These are phyloP conservation scores for Ceratocystis cubensis DNA, from an alignment of 2,329 filamentous ascomycete species.

Conservation along the genomic window DNA sequence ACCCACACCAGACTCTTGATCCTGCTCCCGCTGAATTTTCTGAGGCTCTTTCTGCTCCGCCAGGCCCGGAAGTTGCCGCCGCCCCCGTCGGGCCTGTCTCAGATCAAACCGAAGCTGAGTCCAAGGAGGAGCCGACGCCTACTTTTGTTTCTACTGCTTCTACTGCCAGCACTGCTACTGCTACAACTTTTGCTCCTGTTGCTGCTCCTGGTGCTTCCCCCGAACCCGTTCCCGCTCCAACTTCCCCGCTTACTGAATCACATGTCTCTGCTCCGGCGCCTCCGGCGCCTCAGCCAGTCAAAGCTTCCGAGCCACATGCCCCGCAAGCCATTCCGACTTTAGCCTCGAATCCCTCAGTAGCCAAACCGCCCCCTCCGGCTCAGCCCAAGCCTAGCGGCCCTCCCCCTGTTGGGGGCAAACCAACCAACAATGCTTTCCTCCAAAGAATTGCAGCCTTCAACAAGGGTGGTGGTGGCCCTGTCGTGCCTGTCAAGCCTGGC, in stretches of 20 bases:
- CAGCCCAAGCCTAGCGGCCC: constrained; percentile 40
- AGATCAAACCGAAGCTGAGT: background rate
- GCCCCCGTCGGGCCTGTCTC: constrained; percentile 22
- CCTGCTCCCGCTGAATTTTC: constrained; percentile 20
- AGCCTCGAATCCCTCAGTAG: constrained; percentile 29
- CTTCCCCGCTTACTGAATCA: constrained; percentile 27
- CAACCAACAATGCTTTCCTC: constrained; percentile 64
- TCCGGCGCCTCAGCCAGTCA: constrained; percentile 26
- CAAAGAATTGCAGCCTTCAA: constrained; percentile 98
- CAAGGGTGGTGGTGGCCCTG: constrained; percentile 68
- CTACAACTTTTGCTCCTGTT: background rate
- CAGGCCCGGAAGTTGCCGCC: constrained; percentile 24
- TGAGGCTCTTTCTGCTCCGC: constrained; percentile 14
- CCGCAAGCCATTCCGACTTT: constrained; percentile 31
- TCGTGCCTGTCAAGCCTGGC: constrained; percentile 81
- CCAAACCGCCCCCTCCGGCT: constrained; percentile 25
- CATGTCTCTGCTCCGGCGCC: constrained; percentile 25
- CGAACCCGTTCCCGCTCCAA: constrained; percentile 26
- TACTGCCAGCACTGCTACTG: background rate
- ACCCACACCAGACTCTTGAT: constrained; percentile 25
- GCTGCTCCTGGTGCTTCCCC: constrained; percentile 13
- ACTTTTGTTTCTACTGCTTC: background rate
- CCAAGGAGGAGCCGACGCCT: constrained; percentile 5
- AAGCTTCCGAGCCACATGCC: constrained; percentile 25
- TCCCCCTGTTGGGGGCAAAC: constrained; percentile 62